phyloP scores from a whole-genome alignment of 495 filamentous ascomycete species.

The Evansstolkia leycettana region DNA sequence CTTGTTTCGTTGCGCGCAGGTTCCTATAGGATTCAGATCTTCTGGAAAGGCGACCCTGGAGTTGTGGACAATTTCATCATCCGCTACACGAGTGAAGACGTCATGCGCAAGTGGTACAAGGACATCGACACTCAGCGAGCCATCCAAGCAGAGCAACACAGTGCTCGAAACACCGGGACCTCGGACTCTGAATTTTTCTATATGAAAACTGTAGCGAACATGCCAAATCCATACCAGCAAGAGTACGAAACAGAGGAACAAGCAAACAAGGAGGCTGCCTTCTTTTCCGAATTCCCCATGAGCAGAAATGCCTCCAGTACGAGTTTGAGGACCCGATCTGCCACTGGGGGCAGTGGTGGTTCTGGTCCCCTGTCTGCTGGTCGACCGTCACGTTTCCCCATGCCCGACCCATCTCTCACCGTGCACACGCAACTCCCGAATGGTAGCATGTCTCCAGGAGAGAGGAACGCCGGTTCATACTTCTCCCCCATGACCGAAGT shows the following conservation, averaged over 20 bases:
- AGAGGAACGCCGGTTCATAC: slow-evolving; percentile 59
- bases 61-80: slow-evolving; percentile 96
- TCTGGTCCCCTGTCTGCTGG: slow-evolving; percentile 31
- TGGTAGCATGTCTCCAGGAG: slow-evolving; percentile 37
- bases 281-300: slow-evolving; percentile 42
- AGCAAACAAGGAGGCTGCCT: slow-evolving; percentile 33
- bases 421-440: slow-evolving; percentile 57
- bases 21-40: slow-evolving; percentile 90
- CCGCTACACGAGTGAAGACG: slow-evolving; percentile 77
- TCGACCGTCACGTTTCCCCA: slow-evolving; percentile 57
- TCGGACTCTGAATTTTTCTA: slow-evolving; percentile 70
- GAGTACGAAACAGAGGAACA: slow-evolving; percentile 74
- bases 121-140: slow-evolving; percentile 38
- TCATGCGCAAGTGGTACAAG: slow-evolving; percentile 80
- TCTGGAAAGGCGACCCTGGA: slow-evolving; percentile 94
- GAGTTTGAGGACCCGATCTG: slow-evolving; percentile 69
- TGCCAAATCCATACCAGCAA: slow-evolving; percentile 70
- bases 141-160: slow-evolving; percentile 33
- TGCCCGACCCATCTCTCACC: slow-evolving; percentile 50
- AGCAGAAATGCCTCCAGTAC: slow-evolving; percentile 70
- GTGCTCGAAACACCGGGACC: slow-evolving; percentile 40
- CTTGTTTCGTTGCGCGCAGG: no score
- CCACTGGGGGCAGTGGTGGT: slow-evolving; percentile 56
- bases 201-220: slow-evolving; percentile 49
- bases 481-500: slow-evolving; percentile 85